phyloP scores from a whole-genome alignment of 1,284 basidiomycete genomes.

The Phylloboletellus chloephorus region DNA sequence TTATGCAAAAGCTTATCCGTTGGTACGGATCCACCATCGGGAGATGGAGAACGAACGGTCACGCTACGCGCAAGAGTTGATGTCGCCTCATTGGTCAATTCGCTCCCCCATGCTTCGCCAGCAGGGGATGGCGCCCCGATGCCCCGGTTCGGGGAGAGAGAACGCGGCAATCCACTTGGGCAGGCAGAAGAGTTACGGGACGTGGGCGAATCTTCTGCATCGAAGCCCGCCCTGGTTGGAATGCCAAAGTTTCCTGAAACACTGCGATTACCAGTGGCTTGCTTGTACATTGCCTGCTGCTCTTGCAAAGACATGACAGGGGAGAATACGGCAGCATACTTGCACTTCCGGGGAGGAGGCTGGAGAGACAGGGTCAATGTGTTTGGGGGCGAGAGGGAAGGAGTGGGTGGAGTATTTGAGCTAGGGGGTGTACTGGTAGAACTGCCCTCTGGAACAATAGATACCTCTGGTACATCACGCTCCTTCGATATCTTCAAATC shows the following conservation, averaged over 20 bases:
- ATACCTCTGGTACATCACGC: constrained; percentile 26
- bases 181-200: constrained; percentile 5
- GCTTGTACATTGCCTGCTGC: constrained; percentile 25
- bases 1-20: constrained; percentile 15
- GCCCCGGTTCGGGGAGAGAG: constrained; percentile 6
- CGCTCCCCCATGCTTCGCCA: constrained; percentile 2
- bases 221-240: constrained; percentile 8
- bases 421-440: constrained; percentile 17
- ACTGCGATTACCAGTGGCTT: constrained; percentile 29
- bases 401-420: constrained; percentile 11
- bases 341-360: constrained; percentile 53
- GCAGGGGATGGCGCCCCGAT: neutral
- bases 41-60: neutral
- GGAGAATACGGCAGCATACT: constrained; percentile 28
- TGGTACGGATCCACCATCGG: constrained; percentile 1
- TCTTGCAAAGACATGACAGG: constrained; percentile 6
- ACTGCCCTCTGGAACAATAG: constrained; percentile 16
- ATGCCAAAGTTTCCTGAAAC: constrained; percentile 31
- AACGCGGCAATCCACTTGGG: constrained; percentile 5
- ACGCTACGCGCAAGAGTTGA: constrained; percentile 3
- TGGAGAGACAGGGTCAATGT: constrained; percentile 45
- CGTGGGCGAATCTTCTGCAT: constrained; percentile 12
- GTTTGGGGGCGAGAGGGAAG: constrained; percentile 13
- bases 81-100: constrained; percentile 4
- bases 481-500: constrained; percentile 56